Base-by-base conservation (phyloP, 2,329 filamentous ascomycete species). In the Karstenula rhodostoma region DNA sequence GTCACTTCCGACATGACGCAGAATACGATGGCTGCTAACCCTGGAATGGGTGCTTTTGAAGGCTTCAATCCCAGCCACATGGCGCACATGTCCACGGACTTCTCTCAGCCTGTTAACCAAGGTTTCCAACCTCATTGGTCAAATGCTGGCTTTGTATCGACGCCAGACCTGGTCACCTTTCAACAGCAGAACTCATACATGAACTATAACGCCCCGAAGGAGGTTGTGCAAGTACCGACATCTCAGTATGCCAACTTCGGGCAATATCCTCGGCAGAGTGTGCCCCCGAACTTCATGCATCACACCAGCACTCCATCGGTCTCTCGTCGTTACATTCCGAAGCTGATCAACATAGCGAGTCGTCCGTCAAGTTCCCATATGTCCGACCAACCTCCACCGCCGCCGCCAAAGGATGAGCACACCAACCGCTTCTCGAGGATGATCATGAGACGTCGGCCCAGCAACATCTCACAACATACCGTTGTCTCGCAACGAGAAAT, bases 391-490 rank as follows among this genome's bases (percentile, higher is more conserved):
- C 71, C 73, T 53, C 72, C 72, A 42, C 74, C 74, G 5, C 74
- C 74, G n/a, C 73, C 73, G 19, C 73, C 73, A 9, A 76, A 77
- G 50, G 75, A 77, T 46, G 72, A 76, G 25, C 72, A 74, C 51
- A 66, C 69, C 37, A 74, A 74, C 29, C 70, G 75, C 37, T 77
- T 76, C 57, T 76, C 75, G 2, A 65, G 72, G 40, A 73, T 76
- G 57, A 72, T 73, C 40, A 74, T 76, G 73, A 67, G 73, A 56
- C 65, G 75, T 47, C 71, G 74, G 23, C 73, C 74, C 19, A 76
- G 73, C 61, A 77, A 76, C 51, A 76, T 77, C 40, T 77, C 74
- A 10, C 75, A 77, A 58, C 75, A 77, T 47, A 75, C 68, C 33
- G 65, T 72, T 23, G 69, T 71, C 27, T 67, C 72, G 19, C 72